Evolutionary conservation across 2,329 filamentous ascomycete species (phyloP), one percentile per base, ranked within the genome.

Genomic region (Gaeumannomyces tritici): DNA sequence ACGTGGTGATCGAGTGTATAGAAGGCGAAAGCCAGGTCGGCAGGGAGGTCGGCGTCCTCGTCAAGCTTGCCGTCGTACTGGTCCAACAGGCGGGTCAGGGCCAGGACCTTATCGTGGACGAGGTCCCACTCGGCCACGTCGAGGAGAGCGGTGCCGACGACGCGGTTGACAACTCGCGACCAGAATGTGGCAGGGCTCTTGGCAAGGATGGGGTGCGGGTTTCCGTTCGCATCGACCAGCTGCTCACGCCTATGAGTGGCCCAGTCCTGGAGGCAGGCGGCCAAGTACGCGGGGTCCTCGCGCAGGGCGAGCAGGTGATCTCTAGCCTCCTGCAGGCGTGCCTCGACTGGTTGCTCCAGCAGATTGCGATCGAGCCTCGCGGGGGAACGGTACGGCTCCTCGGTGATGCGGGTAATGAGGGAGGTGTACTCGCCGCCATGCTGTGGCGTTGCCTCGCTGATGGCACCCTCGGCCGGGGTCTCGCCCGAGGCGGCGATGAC

Each of bases 261-360:
- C 60, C 61, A 66, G 13, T 62, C 63, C 28, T 27, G 35, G 21
- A 65, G 55, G 2, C 55, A 61, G 4, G 29, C 58, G 3, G 33
- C 31, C 28, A 67, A 63, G 63, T 66, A 67, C 5, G 55, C 63
- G 4, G 65, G 66, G 42, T 67, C 64, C 29, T 66, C 65, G 5
- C 63, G 65, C 57, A 67, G 59, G 5, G 65, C 65, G 59, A 61
- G 61, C 1, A 67, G 58, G 26, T 67, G 65, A 54, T 67, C 64
- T 55, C 65, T 63, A 21, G 65, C 63, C 51, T 63, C 62, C 18
- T 35, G 29, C 0, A 59, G 57, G 57, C 65, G 65, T 28, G 66
- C 64, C 18, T 64, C 51, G 13, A 66, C 60, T 1, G 59, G 47
- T 24, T 64, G 62, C 26, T 64, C 56, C 7, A 63, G 62, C 33